These are phyloP conservation scores for Neocucurbitaria cava DNA, from an alignment of 2,329 filamentous ascomycete genomes.

Conservation along the genomic window DNA sequence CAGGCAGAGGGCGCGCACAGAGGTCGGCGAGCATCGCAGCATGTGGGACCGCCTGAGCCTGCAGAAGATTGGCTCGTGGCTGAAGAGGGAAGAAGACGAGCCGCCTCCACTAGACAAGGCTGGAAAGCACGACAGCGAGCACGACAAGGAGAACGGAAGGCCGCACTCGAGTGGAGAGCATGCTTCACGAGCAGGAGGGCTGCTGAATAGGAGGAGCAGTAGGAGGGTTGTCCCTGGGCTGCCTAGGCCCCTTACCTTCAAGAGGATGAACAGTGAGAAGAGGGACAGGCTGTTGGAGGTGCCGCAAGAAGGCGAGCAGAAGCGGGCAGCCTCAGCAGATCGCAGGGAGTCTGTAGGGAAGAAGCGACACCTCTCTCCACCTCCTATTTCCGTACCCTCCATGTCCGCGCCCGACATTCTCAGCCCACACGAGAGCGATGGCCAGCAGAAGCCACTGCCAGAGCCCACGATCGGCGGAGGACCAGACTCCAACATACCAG, in stretches of 20 bases:
- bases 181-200: constrained; percentile 15
- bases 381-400: constrained; percentile 45
- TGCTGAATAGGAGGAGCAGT: constrained; percentile 40
- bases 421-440: constrained; percentile 36
- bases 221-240: constrained; percentile 78
- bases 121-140: constrained; percentile 7
- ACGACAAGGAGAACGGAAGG: constrained; percentile 40
- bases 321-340: constrained; percentile 75
- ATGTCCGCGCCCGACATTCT: constrained; percentile 50
- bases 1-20: constrained; percentile 43
- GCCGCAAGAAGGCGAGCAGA: constrained; percentile 68
- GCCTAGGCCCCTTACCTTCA: constrained; percentile 79
- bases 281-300: constrained; percentile 75
- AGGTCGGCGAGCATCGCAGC: constrained; percentile 42
- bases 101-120: constrained; percentile 24
- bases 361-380: constrained; percentile 54
- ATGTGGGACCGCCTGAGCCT: constrained; percentile 48
- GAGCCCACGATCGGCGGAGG: constrained; percentile 41
- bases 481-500: constrained; percentile 38
- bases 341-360: constrained; percentile 68
- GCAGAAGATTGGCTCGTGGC: constrained; percentile 51
- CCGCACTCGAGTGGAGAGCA: constrained; percentile 44
- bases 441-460: constrained; percentile 26
- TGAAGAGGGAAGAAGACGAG: constrained; percentile 49
- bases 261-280: constrained; percentile 81